Evolutionary conservation across 2,329 filamentous ascomycete species (phyloP), one percentile per base, ranked within the genome.

Genomic region (Colletotrichum gloeosporioides): DNA sequence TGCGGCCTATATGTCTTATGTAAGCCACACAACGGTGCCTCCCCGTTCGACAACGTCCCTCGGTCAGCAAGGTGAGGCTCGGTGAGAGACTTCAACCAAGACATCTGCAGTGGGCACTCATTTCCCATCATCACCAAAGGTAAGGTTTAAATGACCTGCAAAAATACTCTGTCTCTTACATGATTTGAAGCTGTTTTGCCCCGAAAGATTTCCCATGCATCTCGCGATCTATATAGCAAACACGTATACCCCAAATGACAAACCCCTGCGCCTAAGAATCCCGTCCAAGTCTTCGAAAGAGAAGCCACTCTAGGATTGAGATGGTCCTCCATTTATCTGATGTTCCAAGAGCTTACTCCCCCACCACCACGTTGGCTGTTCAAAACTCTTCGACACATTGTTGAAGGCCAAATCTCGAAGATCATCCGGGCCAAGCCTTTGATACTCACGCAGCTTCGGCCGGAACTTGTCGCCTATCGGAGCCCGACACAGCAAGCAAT

Each of bases 1-100:
- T 64, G 57, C 29, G n/a, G 69, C 16, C 31, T 75, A 59, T 31
- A 49, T 68, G 55, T 64, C 64, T 76, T 76, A 69, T 49, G 64
- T 76, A 73, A 73, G 64, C 25, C 16, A 7, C 0, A 0, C 3
- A 15, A 16, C 6, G 8, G 25, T 59, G 57, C 18, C 8, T 4
- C 16, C 27, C 10, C n/a, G 44, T 53, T 53, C 0, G 27, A 22
- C 5, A 22, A 29, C n/a, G 34, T 18, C 25, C 16, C 31, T 69
- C 66, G n/a, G 53, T 59, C 49, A 68, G n/a, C 0, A 1, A 25
- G 55, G 27, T 36, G 53, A 55, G 55, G 3, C 22, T 62, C 36
- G 12, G 64, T 69, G 64, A 63, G 27, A 8, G 3, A 7, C 15
- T 32, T 7, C 49, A 55, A 55, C 49, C 36, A 18, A 39, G 36